Evolutionary conservation across 768 basidiomycete genomes (phyloP).

Genomic region (Sporobolomyces phaffii): DNA sequence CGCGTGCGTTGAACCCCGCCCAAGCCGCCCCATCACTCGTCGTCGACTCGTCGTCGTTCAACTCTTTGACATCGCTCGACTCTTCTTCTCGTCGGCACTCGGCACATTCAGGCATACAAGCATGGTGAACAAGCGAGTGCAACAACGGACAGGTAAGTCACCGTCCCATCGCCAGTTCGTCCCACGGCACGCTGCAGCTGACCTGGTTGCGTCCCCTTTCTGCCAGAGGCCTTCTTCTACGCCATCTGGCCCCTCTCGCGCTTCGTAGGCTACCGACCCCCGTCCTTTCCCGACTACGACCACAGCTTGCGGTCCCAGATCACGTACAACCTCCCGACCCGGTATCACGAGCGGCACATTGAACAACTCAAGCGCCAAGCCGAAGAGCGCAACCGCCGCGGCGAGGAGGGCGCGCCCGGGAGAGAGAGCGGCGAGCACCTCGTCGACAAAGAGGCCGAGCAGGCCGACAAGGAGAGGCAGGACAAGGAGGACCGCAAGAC

Average conservation of each 20-base stretch:
- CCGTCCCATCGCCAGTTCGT: too few species aligned
- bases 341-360: background rate
- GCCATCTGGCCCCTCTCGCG: constrained; percentile 21
- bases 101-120: too few species aligned
- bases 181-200: too few species aligned
- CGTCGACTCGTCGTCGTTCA: too few species aligned
- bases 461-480: background rate
- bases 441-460: background rate
- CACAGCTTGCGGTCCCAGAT: background rate
- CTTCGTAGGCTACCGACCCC: constrained; percentile 28
- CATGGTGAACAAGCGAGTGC: too few species aligned
- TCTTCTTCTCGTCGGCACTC: too few species aligned
- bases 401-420: background rate
- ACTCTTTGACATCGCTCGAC: too few species aligned
- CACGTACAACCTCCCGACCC: constrained; percentile 8
- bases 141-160: too few species aligned
- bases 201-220: too few species aligned
- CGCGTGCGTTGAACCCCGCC: too few species aligned
- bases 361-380: background rate
- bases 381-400: background rate
- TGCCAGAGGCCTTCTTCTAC: constrained; percentile 22
- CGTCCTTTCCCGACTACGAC: background rate
- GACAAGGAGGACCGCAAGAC: background rate
- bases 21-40: too few species aligned
- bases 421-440: background rate